Evolutionary conservation across 2,329 filamentous ascomycete genomes (phyloP), one percentile per base, ranked within the genome.

Genomic region (Ustulina deusta): DNA sequence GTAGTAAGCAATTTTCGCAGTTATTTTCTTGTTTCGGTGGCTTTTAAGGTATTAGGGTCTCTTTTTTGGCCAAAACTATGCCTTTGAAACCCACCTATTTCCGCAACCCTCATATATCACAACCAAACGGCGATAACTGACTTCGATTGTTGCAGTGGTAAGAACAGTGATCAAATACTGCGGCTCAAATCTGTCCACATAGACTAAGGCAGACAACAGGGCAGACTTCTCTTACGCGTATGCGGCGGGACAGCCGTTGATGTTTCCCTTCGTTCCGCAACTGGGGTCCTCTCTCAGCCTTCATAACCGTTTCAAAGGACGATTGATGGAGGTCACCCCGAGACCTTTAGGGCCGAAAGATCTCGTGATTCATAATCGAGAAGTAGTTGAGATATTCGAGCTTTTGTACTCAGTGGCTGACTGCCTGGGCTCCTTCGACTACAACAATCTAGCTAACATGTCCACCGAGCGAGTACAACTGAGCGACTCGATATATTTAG

Each of bases 191-290:
- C 11, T 6, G 42, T 58, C 27, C 20, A 59, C 49, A 54, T 63
- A 36, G 32, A 32, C 68, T 74, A 69, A 74, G 32, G 15, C n/a
- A 46, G 27, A 40, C 32, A 22, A 51, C 36, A 77, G 75, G 77
- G 76, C 77, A 13, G 77, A 78, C 62, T 78, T 77, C 49, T 77
- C 77, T 7, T 78, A 78, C 38, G 76, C 76, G 17, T 77, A 77
- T 15, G 75, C 74, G 11, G 70, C 76, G 2, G 71, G 74, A 10
- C 71, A 72, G 22, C 71, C 77, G 2, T 69, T 78, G 17, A 73
- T 73, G 27, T 78, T 78, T 49, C 76, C 76, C 4, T 74, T 78
- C 48, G 74, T 78, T 46, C 75, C 77, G 1, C 68, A 74, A 34
- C 65, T 78, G 2, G 73, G 74, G 11, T 73, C 72, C 2, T 74